These are phyloP conservation scores for Testicularia cyperi DNA, from an alignment of 1,284 basidiomycete species.

Conservation along the genomic window DNA sequence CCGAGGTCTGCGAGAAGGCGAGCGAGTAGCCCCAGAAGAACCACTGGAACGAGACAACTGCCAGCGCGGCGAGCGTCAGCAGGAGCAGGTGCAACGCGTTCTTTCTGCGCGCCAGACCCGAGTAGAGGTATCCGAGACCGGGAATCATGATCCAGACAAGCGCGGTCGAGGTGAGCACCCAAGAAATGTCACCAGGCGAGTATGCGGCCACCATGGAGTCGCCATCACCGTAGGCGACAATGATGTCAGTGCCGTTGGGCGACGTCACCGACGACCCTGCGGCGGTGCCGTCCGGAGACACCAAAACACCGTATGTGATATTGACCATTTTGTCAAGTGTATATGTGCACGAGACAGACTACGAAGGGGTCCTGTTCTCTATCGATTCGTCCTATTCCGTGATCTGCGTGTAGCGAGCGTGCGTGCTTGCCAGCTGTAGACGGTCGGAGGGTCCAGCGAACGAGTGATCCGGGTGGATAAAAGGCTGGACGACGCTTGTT, in stretches of 20 bases:
- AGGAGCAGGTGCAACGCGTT: slow-evolving; percentile 65
- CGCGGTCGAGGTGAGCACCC: slow-evolving; percentile 72
- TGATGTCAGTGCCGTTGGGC: slow-evolving; percentile 50
- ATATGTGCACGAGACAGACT: too few species aligned
- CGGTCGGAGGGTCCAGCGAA: too few species aligned
- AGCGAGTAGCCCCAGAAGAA: slow-evolving; percentile 62
- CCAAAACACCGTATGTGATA: slow-evolving; percentile 43
- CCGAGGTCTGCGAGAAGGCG: slow-evolving; percentile 67
- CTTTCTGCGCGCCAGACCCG: slow-evolving; percentile 75
- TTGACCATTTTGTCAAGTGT: slow-evolving; percentile 43
- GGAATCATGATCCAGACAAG: slow-evolving; percentile 73
- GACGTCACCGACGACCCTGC: slow-evolving; percentile 6
- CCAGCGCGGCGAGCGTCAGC: slow-evolving; percentile 61
- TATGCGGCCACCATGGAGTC: slow-evolving; percentile 36
- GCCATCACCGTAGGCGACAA: slow-evolving; percentile 48
- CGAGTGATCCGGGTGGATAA: too few species aligned
- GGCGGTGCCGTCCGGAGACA: slow-evolving; percentile 12
- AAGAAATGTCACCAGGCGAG: slow-evolving; percentile 54
- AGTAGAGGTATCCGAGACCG: slow-evolving; percentile 76
- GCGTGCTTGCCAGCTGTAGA: too few species aligned
- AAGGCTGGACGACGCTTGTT: too few species aligned
- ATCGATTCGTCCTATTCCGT: too few species aligned
- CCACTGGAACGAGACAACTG: slow-evolving; percentile 66
- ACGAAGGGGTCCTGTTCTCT: too few species aligned
- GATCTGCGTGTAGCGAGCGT: too few species aligned